phyloP scores from a whole-genome alignment of 371 early-diverging fungal genomes.

The Circinella umbellata region DNA sequence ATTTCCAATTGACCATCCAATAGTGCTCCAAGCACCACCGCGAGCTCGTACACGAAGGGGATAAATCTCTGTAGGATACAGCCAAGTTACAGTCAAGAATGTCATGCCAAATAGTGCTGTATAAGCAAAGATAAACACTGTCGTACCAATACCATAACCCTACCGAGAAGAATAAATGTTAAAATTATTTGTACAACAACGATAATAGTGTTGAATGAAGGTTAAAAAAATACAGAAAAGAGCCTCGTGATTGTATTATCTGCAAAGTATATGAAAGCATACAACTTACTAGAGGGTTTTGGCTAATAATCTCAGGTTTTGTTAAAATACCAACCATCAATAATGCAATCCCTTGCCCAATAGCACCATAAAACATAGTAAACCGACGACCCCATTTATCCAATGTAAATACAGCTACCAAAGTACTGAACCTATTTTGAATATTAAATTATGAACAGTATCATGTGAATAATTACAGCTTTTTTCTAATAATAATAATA shows the following conservation, averaged over 20 bases:
- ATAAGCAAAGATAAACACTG: constrained; percentile 42
- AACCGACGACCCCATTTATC: constrained; percentile 45
- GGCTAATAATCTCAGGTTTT: constrained; percentile 35
- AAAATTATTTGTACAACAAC: not conserved
- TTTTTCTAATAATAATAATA: too few species aligned
- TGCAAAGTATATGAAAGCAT: not conserved
- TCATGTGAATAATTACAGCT: too few species aligned
- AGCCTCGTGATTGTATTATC: not conserved
- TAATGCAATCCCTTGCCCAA: constrained; percentile 40
- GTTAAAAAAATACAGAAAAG: not conserved
- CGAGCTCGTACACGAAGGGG: constrained; percentile 44
- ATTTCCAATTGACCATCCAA: constrained; percentile 47
- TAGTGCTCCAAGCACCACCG: constrained; percentile 47
- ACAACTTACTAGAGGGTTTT: constrained; percentile 20
- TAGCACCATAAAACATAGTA: constrained; percentile 41
- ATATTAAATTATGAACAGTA: too few species aligned
- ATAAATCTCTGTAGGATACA: constrained; percentile 47
- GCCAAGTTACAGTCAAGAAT: constrained; percentile 44
- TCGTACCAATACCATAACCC: constrained; percentile 40
- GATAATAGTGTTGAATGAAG: not conserved
- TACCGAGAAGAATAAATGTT: not conserved
- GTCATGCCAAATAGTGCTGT: constrained; percentile 51
- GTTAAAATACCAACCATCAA: constrained; percentile 35
- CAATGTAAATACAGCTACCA: constrained; percentile 44
- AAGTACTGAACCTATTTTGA: constrained; percentile 20